Evolutionary conservation across 2,329 filamentous ascomycete species (phyloP).

Genomic region (Phaeophleospora eucalypticola): DNA sequence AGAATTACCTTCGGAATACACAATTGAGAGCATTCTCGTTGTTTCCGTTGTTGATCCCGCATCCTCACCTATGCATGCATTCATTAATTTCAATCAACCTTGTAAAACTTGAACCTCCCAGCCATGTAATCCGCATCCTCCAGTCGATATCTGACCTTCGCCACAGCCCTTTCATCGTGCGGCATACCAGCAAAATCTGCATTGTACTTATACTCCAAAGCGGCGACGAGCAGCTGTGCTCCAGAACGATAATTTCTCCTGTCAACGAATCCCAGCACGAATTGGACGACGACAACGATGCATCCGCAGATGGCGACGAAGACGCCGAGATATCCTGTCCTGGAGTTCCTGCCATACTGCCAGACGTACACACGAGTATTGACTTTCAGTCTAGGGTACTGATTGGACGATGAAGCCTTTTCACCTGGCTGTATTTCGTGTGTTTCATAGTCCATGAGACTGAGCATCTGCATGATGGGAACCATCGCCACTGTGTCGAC

Average conservation of each 20-base stretch:
- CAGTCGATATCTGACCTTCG: background rate
- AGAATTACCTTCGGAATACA: no score
- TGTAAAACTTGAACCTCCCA: background rate
- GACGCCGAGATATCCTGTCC: background rate
- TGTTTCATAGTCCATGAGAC: no score
- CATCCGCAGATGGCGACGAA: background rate
- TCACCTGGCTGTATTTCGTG: no score
- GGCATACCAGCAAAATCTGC: background rate
- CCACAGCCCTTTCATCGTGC: background rate
- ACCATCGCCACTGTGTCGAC: no score
- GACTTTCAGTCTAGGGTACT: no score
- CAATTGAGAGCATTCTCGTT: no score
- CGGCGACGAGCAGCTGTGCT: background rate
- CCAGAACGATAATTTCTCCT: background rate
- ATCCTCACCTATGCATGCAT: no score
- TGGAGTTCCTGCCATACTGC: background rate
- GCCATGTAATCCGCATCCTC: background rate
- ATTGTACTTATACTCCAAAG: background rate
- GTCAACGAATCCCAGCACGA: background rate
- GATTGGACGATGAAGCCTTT: no score
- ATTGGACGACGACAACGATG: background rate
- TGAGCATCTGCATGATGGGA: no score
- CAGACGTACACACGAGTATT: background rate
- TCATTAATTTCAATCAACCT: background rate
- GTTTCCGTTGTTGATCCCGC: no score